Conservation (phyloP, 805 yeast species). For the Lipomyces orientalis region DNA sequence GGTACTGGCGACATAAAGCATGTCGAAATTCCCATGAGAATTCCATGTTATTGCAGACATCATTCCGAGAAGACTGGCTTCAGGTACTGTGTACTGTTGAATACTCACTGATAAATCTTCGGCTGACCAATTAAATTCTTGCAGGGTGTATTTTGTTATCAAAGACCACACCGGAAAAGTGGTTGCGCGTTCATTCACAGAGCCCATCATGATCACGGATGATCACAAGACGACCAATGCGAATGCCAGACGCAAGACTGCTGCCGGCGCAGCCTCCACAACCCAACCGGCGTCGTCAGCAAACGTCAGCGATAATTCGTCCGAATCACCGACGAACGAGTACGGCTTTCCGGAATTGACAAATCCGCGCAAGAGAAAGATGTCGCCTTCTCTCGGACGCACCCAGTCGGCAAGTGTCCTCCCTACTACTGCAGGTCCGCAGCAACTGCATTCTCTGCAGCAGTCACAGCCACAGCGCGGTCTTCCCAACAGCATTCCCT, state of each 20-base stretch:
- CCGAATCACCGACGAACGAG: constrained; percentile 32
- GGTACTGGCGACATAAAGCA: constrained; percentile 42
- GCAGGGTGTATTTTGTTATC: constrained; percentile 52
- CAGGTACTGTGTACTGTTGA: constrained; percentile 49
- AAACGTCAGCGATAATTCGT: constrained; percentile 27
- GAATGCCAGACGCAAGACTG: constrained; percentile 24
- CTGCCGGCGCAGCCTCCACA: not conserved
- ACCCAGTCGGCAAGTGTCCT: not conserved
- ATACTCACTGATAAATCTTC: not conserved
- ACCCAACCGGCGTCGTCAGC: constrained; percentile 25
- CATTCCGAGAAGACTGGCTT: constrained; percentile 90
- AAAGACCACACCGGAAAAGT: constrained; percentile 65
- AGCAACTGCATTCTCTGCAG: constrained; percentile 8
- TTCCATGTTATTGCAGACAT: constrained; percentile 95
- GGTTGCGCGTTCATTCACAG: constrained; percentile 72
- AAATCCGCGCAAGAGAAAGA: constrained; percentile 32
- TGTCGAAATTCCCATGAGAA: constrained; percentile 67
- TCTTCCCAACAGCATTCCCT: constrained; percentile 1
- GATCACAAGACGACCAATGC: constrained; percentile 68
- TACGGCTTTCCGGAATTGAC: constrained; percentile 26
- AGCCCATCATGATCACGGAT: constrained; percentile 90
- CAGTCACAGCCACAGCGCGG: constrained; percentile 8
- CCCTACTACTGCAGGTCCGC: not conserved
- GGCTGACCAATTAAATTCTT: constrained; percentile 1
- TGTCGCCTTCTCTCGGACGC: constrained; percentile 20